A percentile compares a stretch with the other conserved stretches of the same genome.
phyloP scores from a whole-genome alignment of 306 rosid species.

The barrel medic (Medicago truncatula) region DNA sequence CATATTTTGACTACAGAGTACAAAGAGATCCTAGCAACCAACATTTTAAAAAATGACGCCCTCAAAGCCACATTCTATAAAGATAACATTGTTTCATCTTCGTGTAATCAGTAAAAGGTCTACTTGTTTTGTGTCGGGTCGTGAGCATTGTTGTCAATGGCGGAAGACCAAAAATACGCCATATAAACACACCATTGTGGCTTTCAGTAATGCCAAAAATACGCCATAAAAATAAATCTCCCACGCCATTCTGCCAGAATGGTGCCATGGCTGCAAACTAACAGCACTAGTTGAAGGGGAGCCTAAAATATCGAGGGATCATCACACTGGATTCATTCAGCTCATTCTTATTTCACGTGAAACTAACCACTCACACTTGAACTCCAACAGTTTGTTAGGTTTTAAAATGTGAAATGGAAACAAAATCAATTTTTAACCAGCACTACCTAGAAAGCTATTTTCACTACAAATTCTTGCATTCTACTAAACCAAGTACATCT shows the following conservation, averaged over 20 bases:
- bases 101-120: neutral
- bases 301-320: neutral
- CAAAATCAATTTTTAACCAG: neutral
- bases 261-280: neutral
- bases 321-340: neutral
- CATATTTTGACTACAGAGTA: neutral
- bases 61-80: neutral
- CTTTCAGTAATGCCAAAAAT: neutral
- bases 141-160: neutral
- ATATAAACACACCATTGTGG: neutral
- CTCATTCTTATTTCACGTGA: neutral
- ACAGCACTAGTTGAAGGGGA: neutral
- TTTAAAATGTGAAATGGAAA: neutral
- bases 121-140: neutral
- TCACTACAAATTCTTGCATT: neutral
- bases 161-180: neutral
- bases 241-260: neutral
- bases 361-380: neutral
- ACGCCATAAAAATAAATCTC: neutral
- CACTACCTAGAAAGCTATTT: conserved; percentile 2
- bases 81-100: neutral
- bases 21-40: neutral
- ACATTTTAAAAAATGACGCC: neutral
- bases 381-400: neutral
- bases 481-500: conserved; percentile 14